Evolutionary conservation across 2,329 filamentous ascomycete genomes (phyloP), one percentile per base, ranked within the genome.

Genomic region (Penicillium sp.): DNA sequence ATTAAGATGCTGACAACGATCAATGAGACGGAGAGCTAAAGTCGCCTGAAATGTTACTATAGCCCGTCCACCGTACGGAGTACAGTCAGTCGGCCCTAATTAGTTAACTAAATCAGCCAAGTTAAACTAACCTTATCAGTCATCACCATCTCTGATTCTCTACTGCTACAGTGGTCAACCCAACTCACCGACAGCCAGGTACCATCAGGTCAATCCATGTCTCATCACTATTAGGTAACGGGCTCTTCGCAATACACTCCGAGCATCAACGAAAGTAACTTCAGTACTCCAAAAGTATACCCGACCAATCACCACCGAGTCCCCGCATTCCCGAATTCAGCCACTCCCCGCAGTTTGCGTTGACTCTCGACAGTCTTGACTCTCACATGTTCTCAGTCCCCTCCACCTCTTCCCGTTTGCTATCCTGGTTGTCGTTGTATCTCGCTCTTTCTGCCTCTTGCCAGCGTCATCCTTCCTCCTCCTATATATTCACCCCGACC

Each of bases 311-410:
- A 50, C n/a, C 35, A 55, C 55, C 60, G 60, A 57, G 54, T 54
- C 64, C 64, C 64, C 64, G 64, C 64, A 65, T 65, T 62, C 22
- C 52, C 14, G 6, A 22, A 43, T 43, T 28, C 39, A 22, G 38
- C 52, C 52, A 55, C 49, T 52, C 59, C 49, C 49, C 57, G 53
- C 59, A 47, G 39, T 35, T 22, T 15, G 20, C 20, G 20, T 20
- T 20, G 20, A 20, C 17, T n/a, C 37, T 38, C 3, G n/a, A 20
- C 3, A 12, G 4, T 47, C 43, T 47, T 47, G 11, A 47, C 42
- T 14, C 22, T 45, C 42, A 20, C 39, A 4, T 42, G 12, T 45
- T 45, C 42, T 2, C 41, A n/a, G 15, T 17, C 10, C 38, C 38
- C n/a, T 47, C 25, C n/a, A 6, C 34, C 17, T 34, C 51, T 43